Percentiles rank a stretch among this genome's conserved stretches.
phyloP scores from a whole-genome alignment of 441 rosid genomes.

The Gossypium schwendimanii region DNA sequence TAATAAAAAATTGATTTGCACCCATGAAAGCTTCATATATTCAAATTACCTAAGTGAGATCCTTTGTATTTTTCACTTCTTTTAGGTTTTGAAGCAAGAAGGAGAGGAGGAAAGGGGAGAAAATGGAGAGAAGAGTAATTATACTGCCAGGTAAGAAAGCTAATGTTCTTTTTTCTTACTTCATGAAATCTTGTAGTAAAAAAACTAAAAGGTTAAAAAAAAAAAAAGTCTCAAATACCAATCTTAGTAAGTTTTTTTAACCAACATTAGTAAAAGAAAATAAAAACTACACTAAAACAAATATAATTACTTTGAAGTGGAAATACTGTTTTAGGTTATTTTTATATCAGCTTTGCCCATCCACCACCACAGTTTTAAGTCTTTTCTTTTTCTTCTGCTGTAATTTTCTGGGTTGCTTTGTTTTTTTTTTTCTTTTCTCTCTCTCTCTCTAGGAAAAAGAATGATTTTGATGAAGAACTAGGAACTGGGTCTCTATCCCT shows the following conservation, averaged over 20 bases:
- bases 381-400: slow-evolving; percentile 8
- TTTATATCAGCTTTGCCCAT: slow-evolving; percentile 31
- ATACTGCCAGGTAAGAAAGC: slow-evolving; percentile 38
- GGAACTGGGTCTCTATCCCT: slow-evolving; percentile 16
- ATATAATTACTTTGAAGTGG: slow-evolving; percentile 30
- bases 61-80: slow-evolving; percentile 1
- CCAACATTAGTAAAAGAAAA: slow-evolving; percentile 6
- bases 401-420: slow-evolving; percentile 25
- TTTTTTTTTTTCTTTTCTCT: slow-evolving; percentile 1
- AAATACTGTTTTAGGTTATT: slow-evolving; percentile 31
- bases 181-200: slow-evolving; percentile 37
- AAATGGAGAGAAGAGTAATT: slow-evolving; percentile 26
- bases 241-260: slow-evolving; percentile 9
- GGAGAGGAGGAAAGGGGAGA: neutral
- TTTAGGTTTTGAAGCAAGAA: slow-evolving; percentile 11
- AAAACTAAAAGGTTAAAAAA: slow-evolving; percentile 29
- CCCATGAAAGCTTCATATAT: slow-evolving; percentile 10
- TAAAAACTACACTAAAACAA: neutral
- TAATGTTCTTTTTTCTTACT: slow-evolving; percentile 21
- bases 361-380: slow-evolving; percentile 23
- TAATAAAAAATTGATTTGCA: slow-evolving; percentile 22
- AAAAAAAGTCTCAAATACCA: slow-evolving; percentile 11
- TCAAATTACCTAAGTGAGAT: neutral
- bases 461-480: slow-evolving; percentile 25
- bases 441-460: slow-evolving; percentile 19